Evolutionary conservation across 2,329 filamentous ascomycete genomes (phyloP).

Genomic region (Boeremia exigua): DNA sequence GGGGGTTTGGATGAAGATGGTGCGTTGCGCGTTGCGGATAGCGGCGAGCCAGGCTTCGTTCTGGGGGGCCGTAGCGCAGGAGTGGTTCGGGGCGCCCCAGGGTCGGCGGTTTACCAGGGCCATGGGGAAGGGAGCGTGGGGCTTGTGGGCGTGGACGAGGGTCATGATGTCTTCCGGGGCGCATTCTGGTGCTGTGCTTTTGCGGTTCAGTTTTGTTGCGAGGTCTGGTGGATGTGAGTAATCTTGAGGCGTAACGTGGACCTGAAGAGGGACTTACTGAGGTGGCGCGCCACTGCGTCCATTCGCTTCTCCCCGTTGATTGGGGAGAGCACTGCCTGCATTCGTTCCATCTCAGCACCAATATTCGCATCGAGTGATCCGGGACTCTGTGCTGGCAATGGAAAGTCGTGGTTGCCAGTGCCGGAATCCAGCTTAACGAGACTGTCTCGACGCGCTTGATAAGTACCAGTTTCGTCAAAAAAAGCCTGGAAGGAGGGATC

Average conservation of each 20-base stretch:
- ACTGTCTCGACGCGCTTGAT: not conserved
- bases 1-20: conserved; percentile 79
- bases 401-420: not conserved
- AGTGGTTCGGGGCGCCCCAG: conserved; percentile 68
- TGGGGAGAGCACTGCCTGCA: conserved; percentile 64
- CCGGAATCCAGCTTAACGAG: not conserved
- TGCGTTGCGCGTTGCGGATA: conserved; percentile 66
- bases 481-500: conserved; percentile 1
- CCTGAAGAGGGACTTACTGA: conserved; percentile 56
- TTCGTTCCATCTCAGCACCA: conserved; percentile 64
- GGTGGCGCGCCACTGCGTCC: conserved; percentile 66
- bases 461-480: not conserved
- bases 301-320: conserved; percentile 60
- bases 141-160: conserved; percentile 66
- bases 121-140: conserved; percentile 68
- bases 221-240: not conserved
- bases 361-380: conserved; percentile 63
- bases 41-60: conserved; percentile 77
- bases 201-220: conserved; percentile 58
- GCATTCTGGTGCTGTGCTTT: conserved; percentile 61
- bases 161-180: conserved; percentile 64
- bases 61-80: conserved; percentile 69
- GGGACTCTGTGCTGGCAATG: not conserved
- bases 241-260: no score
- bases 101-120: conserved; percentile 74